Base-by-base conservation (phyloP, 2,329 filamentous ascomycete genomes). In the Triangularia verruculosa region DNA sequence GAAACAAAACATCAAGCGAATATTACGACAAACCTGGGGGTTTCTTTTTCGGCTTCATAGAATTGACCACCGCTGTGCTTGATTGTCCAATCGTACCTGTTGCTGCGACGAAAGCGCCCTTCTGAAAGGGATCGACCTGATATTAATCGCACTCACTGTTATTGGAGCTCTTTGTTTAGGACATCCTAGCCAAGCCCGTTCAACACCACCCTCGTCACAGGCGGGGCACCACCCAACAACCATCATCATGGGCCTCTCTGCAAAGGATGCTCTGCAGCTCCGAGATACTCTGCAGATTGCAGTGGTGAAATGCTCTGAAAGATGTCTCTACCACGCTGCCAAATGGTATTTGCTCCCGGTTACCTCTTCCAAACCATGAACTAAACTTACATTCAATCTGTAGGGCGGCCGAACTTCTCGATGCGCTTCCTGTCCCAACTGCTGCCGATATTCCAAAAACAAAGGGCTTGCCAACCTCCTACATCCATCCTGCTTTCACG, bases 381-480 rank as follows among this genome's bases (percentile, higher is more conserved):
- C 51, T 54, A 54, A 54, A 12, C 51, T 54, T 27, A 54, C 5
- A 20, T n/a, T 25, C n/a, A 12, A 3, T 28, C 15, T 54, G 11
- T 43, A 97, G 94, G 94, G 92, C 93, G 56, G 94, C 95, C 71
- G 95, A 99, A 79, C 87, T 98, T 69, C 86, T 98, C 63, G 92
- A 91, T 72, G 90, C 95, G 2, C 87, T 98, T 47, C 85, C 90
- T 39, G 85, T 89, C 62, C 70, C 79, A 53, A 71, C 78, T 51
- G 73, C 78, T 32, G 82, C 81, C 64, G 84, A 83, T 82, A 56
- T 87, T 85, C 83, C 80, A 59, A 68, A 34, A 65, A 70, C 55
- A 61, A 65, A 4, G 58, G 70, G 52, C 72, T 72, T 66, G 66
- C 57, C 66, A 73, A 67, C 64, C 59, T 68, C 65, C 71, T 82